These are phyloP conservation scores for Phialophora verrucosa DNA, from an alignment of 2,329 filamentous ascomycete species.

Conservation along the genomic window DNA sequence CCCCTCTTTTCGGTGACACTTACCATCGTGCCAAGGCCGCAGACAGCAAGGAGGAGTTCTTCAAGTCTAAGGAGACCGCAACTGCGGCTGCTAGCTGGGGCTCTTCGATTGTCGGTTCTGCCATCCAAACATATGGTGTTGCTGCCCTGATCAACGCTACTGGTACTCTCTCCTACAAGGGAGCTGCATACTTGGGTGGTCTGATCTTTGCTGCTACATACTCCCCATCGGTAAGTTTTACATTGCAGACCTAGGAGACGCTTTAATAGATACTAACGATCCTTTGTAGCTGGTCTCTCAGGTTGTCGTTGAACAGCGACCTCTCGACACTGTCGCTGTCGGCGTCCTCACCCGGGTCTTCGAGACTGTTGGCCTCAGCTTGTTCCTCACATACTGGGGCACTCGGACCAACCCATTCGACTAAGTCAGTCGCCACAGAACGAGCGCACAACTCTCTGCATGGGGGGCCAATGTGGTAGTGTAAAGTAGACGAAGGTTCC, in stretches of 20 bases:
- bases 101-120: slow-evolving; percentile 85
- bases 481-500: slow-evolving; percentile 11
- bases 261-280: neutral
- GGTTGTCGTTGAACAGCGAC: slow-evolving; percentile 87
- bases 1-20: slow-evolving; percentile 89
- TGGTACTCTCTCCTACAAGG: slow-evolving; percentile 94
- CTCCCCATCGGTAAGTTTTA: slow-evolving; percentile 66
- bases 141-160: slow-evolving; percentile 93
- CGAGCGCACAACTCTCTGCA: neutral
- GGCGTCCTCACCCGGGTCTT: slow-evolving; percentile 82
- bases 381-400: slow-evolving; percentile 98
- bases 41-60: slow-evolving; percentile 96
- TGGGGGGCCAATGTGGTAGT: neutral
- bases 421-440: slow-evolving; percentile 51
- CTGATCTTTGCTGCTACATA: slow-evolving; percentile 91
- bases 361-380: slow-evolving; percentile 88
- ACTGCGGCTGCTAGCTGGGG: slow-evolving; percentile 88
- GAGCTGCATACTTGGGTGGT: slow-evolving; percentile 87
- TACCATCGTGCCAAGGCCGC: slow-evolving; percentile 90
- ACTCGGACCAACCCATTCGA: slow-evolving; percentile 92
- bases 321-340: slow-evolving; percentile 86
- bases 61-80: slow-evolving; percentile 89
- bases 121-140: slow-evolving; percentile 86
- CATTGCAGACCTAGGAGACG: slow-evolving; percentile 53
- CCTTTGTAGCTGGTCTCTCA: slow-evolving; percentile 77